Evolutionary conservation across 345 rosid species (phyloP).

Genomic region (Gossypium sturtianum): DNA sequence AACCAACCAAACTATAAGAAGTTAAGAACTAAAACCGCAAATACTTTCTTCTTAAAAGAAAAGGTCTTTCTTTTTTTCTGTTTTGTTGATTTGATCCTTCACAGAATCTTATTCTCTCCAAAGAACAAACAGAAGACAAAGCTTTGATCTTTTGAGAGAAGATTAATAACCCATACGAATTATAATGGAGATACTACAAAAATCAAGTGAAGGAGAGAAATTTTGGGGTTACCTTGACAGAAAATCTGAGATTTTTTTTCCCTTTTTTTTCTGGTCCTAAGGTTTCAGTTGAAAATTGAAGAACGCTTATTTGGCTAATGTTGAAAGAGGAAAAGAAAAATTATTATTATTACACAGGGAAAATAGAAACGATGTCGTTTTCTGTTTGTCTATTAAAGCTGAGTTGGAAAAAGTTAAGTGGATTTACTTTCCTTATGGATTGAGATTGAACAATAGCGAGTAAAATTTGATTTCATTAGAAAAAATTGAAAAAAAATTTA

Average conservation of each 20-base stretch:
- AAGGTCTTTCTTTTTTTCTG: neutral
- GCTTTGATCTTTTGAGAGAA: neutral
- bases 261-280: neutral
- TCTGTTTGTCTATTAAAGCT: neutral
- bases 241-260: neutral
- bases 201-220: neutral
- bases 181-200: neutral
- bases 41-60: neutral
- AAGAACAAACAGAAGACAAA: neutral
- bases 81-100: neutral
- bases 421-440: too few species aligned
- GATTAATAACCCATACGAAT: neutral
- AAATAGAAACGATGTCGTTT: neutral
- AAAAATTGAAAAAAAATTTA: too few species aligned
- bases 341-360: neutral
- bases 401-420: too few species aligned
- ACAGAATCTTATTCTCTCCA: neutral
- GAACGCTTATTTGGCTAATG: neutral
- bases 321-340: too few species aligned
- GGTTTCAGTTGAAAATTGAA: neutral
- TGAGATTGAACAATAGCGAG: too few species aligned
- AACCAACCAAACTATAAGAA: neutral
- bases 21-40: neutral
- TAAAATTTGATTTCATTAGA: too few species aligned
- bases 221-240: slow-evolving; percentile 3